These are phyloP conservation scores for Ascochyta koolunga DNA, from an alignment of 2,329 filamentous ascomycete species.

Conservation along the genomic window DNA sequence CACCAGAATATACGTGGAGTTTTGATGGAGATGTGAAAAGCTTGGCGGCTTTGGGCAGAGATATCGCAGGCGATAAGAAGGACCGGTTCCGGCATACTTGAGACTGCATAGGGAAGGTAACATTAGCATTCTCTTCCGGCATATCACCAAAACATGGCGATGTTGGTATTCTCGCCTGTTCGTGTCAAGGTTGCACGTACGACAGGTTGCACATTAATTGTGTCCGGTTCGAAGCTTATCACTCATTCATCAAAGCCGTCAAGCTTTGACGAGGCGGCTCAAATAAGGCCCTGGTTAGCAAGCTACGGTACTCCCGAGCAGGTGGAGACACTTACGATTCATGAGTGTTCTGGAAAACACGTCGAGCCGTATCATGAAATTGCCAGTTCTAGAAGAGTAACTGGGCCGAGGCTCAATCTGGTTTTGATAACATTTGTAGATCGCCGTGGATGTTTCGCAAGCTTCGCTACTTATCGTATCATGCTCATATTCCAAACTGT, in stretches of 20 bases:
- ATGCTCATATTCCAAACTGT: neutral
- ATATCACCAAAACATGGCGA: neutral
- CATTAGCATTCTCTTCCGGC: neutral
- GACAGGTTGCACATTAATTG: neutral
- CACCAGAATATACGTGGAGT: neutral
- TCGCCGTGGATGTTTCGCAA: neutral
- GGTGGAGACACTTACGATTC: conserved; percentile 25
- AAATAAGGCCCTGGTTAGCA: conserved; percentile 16
- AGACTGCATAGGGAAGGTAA: neutral
- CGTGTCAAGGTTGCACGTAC: too few relatives aligned
- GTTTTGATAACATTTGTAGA: neutral
- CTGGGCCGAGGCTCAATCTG: conserved; percentile 3
- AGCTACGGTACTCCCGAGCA: conserved; percentile 24
- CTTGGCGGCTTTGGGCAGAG: neutral
- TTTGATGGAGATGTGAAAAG: neutral
- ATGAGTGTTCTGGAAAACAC: conserved; percentile 21
- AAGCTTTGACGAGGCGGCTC: conserved; percentile 11
- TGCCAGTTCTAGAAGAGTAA: conserved; percentile 7
- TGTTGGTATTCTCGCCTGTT: neutral
- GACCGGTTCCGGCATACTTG: neutral
- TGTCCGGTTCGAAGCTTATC: conserved; percentile 3
- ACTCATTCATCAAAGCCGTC: neutral
- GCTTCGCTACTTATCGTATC: neutral
- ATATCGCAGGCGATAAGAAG: conserved; percentile 3
- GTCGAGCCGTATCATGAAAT: conserved; percentile 21